Conservation (phyloP, 2,329 filamentous ascomycete species). For the Aurifilum marmelostoma region DNA sequence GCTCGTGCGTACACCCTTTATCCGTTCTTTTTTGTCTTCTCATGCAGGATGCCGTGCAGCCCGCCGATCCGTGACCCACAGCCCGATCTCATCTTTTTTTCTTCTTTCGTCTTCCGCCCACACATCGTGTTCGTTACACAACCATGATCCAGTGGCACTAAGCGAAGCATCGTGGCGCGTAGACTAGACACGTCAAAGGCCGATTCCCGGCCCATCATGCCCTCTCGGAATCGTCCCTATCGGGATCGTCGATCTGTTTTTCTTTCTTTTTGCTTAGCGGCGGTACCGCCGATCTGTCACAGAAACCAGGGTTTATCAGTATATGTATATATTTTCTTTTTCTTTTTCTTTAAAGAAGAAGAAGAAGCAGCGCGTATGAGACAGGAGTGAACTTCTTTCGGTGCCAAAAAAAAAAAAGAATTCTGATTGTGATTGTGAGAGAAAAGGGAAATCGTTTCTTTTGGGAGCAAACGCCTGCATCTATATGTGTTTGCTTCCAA, state of each 20-base stretch:
- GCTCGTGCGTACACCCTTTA: neutral
- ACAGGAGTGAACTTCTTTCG: constrained; percentile 21
- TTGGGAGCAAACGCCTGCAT: constrained; percentile 28
- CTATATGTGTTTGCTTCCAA: constrained; percentile 28
- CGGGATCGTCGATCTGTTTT: neutral
- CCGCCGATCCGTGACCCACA: constrained; percentile 3
- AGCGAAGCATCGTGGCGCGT: neutral
- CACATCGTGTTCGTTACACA: neutral
- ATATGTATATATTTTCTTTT: constrained; percentile 16
- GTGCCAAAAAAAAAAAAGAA: constrained; percentile 23
- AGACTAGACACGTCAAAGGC: neutral
- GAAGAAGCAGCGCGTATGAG: constrained; percentile 5
- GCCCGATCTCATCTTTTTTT: neutral
- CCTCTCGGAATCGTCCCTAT: neutral
- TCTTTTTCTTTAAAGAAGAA: neutral
- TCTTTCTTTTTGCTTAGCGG: constrained; percentile 22
- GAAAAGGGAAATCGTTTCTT: neutral
- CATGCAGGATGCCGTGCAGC: constrained; percentile 11
- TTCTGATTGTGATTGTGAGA: neutral
- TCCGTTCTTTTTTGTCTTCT: too few species aligned
- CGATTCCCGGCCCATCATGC: neutral
- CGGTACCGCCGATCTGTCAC: constrained; percentile 33
- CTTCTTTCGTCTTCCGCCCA: too few species aligned
- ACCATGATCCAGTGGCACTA: neutral
- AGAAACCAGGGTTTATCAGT: constrained; percentile 30